A percentile compares a stretch with the other conserved stretches of the same genome.
Conservation (phyloP, 2,329 filamentous ascomycete species). For the Periconia digitata region DNA sequence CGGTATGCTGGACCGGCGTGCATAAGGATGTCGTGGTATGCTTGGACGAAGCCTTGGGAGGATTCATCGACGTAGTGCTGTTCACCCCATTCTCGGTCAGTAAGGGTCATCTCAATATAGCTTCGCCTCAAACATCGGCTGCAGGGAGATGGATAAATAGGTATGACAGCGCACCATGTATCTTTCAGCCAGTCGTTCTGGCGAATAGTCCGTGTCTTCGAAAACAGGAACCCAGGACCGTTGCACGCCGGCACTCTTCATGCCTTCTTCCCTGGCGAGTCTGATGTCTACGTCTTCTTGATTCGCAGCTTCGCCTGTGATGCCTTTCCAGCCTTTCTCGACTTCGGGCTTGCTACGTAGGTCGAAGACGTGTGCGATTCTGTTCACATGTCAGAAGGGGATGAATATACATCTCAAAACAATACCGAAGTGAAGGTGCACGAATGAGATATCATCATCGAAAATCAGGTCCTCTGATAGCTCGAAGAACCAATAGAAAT, state of each 20-base stretch:
- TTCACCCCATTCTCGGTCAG: background rate
- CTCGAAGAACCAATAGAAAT: background rate
- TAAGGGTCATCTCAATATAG: no score
- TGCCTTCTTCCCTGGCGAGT: conserved; percentile 20
- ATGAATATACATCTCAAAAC: background rate
- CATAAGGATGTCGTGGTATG: conserved; percentile 64
- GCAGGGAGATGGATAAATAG: background rate
- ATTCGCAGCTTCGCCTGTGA: conserved; percentile 34
- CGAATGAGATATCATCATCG: no score
- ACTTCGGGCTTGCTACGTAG: conserved; percentile 66
- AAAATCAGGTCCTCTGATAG: no score
- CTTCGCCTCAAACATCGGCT: no score
- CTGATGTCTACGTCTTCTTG: conserved; percentile 38
- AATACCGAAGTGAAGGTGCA: no score
- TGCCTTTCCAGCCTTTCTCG: conserved; percentile 37
- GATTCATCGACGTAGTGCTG: conserved; percentile 60
- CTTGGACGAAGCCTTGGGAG: conserved; percentile 61
- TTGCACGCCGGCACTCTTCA: conserved; percentile 45
- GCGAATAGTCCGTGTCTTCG: conserved; percentile 59
- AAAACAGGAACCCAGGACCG: conserved; percentile 69
- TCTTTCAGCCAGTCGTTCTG: conserved; percentile 63
- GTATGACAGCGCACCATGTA: conserved; percentile 43
- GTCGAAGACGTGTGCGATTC: conserved; percentile 67
- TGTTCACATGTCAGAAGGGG: background rate
- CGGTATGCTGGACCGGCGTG: conserved; percentile 56